Evolutionary conservation across 1,139 yeast species (phyloP).

Genomic region (Hyphopichia buzzinii): DNA sequence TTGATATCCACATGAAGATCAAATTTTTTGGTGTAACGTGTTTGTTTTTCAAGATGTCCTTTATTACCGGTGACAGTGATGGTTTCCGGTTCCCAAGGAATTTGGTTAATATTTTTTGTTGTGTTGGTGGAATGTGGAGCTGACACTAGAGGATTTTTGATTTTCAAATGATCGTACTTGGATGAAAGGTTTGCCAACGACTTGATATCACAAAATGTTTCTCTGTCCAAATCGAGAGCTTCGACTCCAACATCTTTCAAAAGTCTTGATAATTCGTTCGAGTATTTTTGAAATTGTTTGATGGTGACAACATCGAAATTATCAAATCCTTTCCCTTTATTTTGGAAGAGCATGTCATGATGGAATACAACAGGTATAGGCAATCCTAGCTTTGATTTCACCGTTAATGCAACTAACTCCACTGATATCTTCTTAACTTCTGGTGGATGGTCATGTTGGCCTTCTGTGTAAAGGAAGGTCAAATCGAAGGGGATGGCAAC

Average conservation of each 20-base stretch:
- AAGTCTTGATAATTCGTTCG: slow-evolving; percentile 27
- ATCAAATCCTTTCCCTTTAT: slow-evolving; percentile 28
- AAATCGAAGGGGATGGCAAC: slow-evolving; percentile 28
- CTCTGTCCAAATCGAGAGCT: slow-evolving; percentile 23
- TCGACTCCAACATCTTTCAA: slow-evolving; percentile 24
- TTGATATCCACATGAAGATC: slow-evolving; percentile 20
- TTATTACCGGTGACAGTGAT: slow-evolving; percentile 9
- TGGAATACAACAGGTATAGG: slow-evolving; percentile 40
- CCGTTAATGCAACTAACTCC: slow-evolving; percentile 30
- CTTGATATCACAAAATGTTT: slow-evolving; percentile 29
- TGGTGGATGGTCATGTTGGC: slow-evolving; percentile 19
- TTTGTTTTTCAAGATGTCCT: slow-evolving; percentile 15
- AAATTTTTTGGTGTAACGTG: slow-evolving; percentile 19
- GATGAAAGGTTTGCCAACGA: slow-evolving; percentile 32
- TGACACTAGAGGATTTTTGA: slow-evolving; percentile 12
- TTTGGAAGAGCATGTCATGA: slow-evolving; percentile 36
- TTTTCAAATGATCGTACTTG: slow-evolving; percentile 23
- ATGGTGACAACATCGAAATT: slow-evolving; percentile 32
- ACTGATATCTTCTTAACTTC: slow-evolving; percentile 30
- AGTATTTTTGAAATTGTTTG: slow-evolving; percentile 31
- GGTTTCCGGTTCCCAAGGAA: slow-evolving; percentile 22
- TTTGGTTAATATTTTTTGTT: slow-evolving; percentile 8
- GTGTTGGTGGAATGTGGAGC: slow-evolving; percentile 4
- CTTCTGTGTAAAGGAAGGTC: slow-evolving; percentile 22
- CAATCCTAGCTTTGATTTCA: slow-evolving; percentile 26